Evolutionary conservation across 345 rosid genomes (phyloP).

Genomic region (Eucalyptus brandiana): DNA sequence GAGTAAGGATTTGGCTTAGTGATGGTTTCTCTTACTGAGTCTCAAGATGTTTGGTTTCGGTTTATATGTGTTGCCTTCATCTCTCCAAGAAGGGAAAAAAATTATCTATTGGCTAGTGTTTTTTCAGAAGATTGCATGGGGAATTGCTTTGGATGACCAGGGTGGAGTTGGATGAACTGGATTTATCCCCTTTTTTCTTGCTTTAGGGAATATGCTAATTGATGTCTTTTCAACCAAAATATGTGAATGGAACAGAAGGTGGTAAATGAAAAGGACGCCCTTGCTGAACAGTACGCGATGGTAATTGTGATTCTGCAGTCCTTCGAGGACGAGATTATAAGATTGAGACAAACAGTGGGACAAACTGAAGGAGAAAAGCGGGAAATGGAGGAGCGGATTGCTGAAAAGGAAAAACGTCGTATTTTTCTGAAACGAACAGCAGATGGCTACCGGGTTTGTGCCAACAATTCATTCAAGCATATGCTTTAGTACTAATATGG

Average conservation of each 20-base stretch:
- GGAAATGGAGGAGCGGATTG: slow-evolving; percentile 45
- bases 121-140: background rate
- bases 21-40: background rate
- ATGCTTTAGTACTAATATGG: background rate
- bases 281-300: too few relatives aligned
- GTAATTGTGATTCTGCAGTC: slow-evolving; percentile 65
- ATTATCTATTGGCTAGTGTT: background rate
- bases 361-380: too few relatives aligned
- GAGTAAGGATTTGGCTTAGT: background rate
- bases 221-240: background rate
- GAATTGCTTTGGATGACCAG: background rate
- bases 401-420: slow-evolving; percentile 85
- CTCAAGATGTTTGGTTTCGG: background rate
- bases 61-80: background rate
- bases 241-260: slow-evolving; percentile 48
- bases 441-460: slow-evolving; percentile 80
- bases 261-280: slow-evolving; percentile 81
- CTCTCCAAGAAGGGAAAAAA: background rate
- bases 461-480: background rate
- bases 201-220: background rate
- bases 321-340: too few relatives aligned
- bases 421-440: too few relatives aligned
- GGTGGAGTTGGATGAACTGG: background rate
- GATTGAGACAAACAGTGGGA: too few relatives aligned
- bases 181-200: background rate